Evolutionary conservation across 2,329 filamentous ascomycete species (phyloP).

Genomic region (Pseudocercospora vitis): DNA sequence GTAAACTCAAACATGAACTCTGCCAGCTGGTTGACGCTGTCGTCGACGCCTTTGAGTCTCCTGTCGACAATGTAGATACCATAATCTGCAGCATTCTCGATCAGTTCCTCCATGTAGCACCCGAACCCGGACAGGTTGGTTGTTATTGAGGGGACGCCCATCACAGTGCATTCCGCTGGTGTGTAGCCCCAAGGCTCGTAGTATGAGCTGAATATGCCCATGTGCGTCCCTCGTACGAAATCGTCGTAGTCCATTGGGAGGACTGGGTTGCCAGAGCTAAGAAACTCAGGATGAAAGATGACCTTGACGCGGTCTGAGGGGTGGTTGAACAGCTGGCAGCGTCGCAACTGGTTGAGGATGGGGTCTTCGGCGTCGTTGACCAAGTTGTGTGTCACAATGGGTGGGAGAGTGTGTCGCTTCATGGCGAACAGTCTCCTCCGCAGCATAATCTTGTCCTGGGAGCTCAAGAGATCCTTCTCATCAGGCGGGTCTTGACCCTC

Average conservation of each 20-base stretch:
- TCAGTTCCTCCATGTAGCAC: conserved; percentile 99
- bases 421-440: conserved; percentile 91
- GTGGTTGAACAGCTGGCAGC: conserved; percentile 96
- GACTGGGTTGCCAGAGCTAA: conserved; percentile 93
- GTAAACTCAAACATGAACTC: conserved; percentile 93
- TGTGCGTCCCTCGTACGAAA: conserved; percentile 93
- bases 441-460: conserved; percentile 87
- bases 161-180: conserved; percentile 95
- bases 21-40: conserved; percentile 93
- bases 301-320: conserved; percentile 94
- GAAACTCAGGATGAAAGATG: conserved; percentile 95
- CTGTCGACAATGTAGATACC: conserved; percentile 99
- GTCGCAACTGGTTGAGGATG: conserved; percentile 90
- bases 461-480: conserved; percentile 92
- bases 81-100: conserved; percentile 96
- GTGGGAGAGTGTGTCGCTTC: conserved; percentile 86
- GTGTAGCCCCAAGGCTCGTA: conserved; percentile 99
- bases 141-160: conserved; percentile 97
- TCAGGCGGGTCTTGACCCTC: conserved; percentile 92
- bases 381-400: conserved; percentile 99
- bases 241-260: conserved; percentile 96
- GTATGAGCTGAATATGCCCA: conserved; percentile 95
- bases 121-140: conserved; percentile 97
- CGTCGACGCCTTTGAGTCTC: conserved; percentile 90
- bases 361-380: conserved; percentile 89